These are phyloP conservation scores for Smallanthus sonchifolius DNA, from an alignment of 129 eudicot species.

Conservation along the genomic window DNA sequence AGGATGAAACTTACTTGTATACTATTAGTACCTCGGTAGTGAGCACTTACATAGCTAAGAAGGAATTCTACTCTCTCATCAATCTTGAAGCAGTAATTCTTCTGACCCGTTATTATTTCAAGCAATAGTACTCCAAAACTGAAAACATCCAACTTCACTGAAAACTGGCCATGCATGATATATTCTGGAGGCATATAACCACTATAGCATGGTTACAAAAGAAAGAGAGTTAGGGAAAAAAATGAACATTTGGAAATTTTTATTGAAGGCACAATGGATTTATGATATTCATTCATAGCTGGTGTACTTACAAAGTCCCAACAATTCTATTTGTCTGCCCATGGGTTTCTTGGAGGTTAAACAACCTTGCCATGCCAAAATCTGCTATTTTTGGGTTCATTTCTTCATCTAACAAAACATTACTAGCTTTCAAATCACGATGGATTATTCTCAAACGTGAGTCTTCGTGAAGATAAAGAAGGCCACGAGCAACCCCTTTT, in stretches of 20 bases:
- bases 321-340: slow-evolving; percentile 6
- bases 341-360: slow-evolving; percentile 37
- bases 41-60: slow-evolving; percentile 7
- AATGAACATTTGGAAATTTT: not conserved
- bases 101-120: slow-evolving; percentile 24
- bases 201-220: not conserved
- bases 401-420: too few species aligned
- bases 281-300: not conserved
- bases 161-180: slow-evolving; percentile 25
- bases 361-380: slow-evolving; percentile 45
- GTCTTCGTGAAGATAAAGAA: too few species aligned
- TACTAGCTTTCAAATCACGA: too few species aligned
- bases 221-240: not conserved
- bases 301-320: slow-evolving; percentile 37
- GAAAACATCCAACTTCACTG: slow-evolving; percentile 14
- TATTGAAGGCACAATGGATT: not conserved
- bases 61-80: not conserved
- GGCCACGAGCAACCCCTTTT: too few species aligned
- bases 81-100: not conserved
- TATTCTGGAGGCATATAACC: slow-evolving; percentile 15
- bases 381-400: slow-evolving; percentile 48
- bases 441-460: too few species aligned
- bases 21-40: not conserved
- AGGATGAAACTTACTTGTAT: not conserved
- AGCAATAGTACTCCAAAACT: slow-evolving; percentile 5